Base-by-base conservation (phyloP, 2,329 filamentous ascomycete genomes). In the Ophiosphaerella herpotricha region DNA sequence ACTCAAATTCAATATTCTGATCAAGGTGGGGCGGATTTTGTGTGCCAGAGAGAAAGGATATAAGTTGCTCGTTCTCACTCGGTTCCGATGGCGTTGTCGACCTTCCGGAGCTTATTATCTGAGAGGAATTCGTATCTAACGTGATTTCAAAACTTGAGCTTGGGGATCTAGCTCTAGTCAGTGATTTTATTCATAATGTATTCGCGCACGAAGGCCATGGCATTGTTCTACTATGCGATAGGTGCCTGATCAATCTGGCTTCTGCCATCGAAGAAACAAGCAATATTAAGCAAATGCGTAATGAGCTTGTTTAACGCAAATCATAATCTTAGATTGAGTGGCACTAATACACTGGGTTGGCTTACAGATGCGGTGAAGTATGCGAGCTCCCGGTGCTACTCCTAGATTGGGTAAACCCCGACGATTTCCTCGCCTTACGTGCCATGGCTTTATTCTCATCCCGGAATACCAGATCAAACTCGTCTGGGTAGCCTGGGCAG, bases 371-470 rank as follows among this genome's bases (percentile, higher is more conserved):
- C 21, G 63, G 67, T 38, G 66, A 67, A 48, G 58, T 47, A 55
- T 69, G 66, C 51, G 66, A 68, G 32, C 47, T 48, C 31, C 40
- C 43, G 24, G 52, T 52, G 40, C 51, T 65, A 42, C 53, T 56
- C 40, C 50, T 55, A 26, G 52, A 43, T 33, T 54, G 51, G 23
- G 45, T 59, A 16, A 61, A 58, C 2, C 57, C 60, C 12, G 64
- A 66, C 1, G 58, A 52, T 46, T 81, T 84, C 48, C 80, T 79
- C 13, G 83, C 85, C 62, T 85, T 80, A 54, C 82, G 79, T 63
- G 85, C 85, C 31, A 86, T 87, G 1, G 85, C 85, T 58, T 83
- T 82, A 24, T 86, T 89, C 74, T 89, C 86, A 67, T 89, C 87
- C 48, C 87, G 84, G 61, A 89, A 88, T 46, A 90, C 82, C 21